Percentiles rank a stretch among this genome's conserved stretches.
Evolutionary conservation across 768 basidiomycete species (phyloP).

Genomic region (Lyophyllum semitale): DNA sequence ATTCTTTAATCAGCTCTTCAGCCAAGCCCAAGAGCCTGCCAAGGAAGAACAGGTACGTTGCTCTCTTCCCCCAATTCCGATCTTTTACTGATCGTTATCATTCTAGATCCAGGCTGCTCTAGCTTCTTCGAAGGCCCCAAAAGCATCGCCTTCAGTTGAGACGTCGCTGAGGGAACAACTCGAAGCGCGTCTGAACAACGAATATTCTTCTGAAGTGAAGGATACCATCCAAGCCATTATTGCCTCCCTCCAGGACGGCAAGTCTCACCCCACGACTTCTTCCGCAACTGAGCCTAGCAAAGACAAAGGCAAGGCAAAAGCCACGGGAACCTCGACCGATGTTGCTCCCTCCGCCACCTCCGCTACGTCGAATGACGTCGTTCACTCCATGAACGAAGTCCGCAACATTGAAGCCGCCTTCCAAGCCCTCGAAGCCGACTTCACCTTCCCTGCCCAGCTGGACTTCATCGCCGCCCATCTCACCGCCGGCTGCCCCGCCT

Average conservation of each 20-base stretch:
- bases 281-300: background rate
- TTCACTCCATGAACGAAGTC: slow-evolving; percentile 39
- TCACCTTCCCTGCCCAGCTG: slow-evolving; percentile 39
- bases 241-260: slow-evolving; percentile 31
- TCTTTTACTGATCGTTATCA: background rate
- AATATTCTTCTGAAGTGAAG: slow-evolving; percentile 32
- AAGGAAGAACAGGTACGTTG: background rate
- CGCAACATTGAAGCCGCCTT: slow-evolving; percentile 44
- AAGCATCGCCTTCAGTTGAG: slow-evolving; percentile 8
- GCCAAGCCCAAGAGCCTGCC: background rate
- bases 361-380: slow-evolving; percentile 29
- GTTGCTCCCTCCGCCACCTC: slow-evolving; percentile 12
- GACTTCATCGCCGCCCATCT: slow-evolving; percentile 43
- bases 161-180: slow-evolving; percentile 29
- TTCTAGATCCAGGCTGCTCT: background rate
- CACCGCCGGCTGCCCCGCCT: slow-evolving; percentile 18
- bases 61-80: background rate
- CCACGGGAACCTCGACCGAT: slow-evolving; percentile 10
- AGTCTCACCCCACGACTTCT: background rate
- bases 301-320: slow-evolving; percentile 43
- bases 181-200: slow-evolving; percentile 30
- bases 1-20: background rate
- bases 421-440: slow-evolving; percentile 35
- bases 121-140: slow-evolving; percentile 1
- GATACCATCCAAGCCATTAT: slow-evolving; percentile 44